Evolutionary conservation across 441 rosid genomes (phyloP).

Genomic region (Theobroma grandiflorum): DNA sequence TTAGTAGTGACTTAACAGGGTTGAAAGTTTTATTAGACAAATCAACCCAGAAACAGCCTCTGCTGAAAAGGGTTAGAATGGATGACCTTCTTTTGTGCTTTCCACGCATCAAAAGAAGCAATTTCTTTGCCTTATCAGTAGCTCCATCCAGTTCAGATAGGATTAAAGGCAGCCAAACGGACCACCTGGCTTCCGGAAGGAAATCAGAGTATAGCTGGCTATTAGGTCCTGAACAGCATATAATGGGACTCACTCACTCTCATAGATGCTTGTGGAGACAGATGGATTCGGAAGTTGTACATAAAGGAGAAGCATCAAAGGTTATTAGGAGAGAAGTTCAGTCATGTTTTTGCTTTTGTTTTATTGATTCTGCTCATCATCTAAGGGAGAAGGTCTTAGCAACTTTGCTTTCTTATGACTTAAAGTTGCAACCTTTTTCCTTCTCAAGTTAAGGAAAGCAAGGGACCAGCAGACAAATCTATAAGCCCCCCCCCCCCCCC

Average conservation of each 20-base stretch:
- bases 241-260: not conserved
- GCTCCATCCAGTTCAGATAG: not conserved
- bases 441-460: not conserved
- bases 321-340: constrained; percentile 9
- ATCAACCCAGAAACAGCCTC: not conserved
- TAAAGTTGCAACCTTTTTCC: constrained; percentile 18
- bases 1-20: not conserved
- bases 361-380: not conserved
- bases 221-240: not conserved
- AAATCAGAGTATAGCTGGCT: not conserved
- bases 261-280: not conserved
- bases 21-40: not conserved
- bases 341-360: constrained; percentile 1
- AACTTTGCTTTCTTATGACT: constrained; percentile 24
- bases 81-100: not conserved
- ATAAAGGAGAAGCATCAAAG: constrained; percentile 6
- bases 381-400: not conserved
- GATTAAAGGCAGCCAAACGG: not conserved
- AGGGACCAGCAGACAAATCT: constrained; percentile 8
- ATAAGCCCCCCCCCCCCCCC: too few species aligned
- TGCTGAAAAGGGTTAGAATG: not conserved
- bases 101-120: constrained; percentile 11
- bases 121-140: not conserved
- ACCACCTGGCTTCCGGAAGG: not conserved
- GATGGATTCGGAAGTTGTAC: not conserved